Base-by-base conservation (phyloP, 495 filamentous ascomycete species). In the Lasiosphaeria hispida region DNA sequence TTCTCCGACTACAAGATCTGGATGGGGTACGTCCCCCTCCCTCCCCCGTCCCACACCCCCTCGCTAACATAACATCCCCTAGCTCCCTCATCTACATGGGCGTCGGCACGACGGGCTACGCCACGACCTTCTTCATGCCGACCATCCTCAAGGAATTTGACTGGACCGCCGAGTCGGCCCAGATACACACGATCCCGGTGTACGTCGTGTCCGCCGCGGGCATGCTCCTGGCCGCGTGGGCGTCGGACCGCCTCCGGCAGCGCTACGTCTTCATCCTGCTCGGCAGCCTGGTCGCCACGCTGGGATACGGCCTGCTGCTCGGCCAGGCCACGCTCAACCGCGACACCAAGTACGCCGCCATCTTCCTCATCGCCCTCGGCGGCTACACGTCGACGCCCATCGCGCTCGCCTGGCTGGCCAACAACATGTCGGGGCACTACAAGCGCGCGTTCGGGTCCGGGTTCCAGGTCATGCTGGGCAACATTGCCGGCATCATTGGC, bases 321-420 rank as follows among this genome's bases (percentile, higher is more conserved):
- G 71, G 82, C 57, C 68, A 81, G 38, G 76, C 80, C 55, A 79
- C 90, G 18, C 85, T 84, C 14, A 82, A 86, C 50, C 75, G 80
- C 44, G 86, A 96, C 63, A 84, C 85, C 10, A 92, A 96, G 64
- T 86, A 85, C 59, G 74, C 71, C 19, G 84, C 82, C 60, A 74
- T 82, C 17, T 85, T 82, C 1, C 63, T 88, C n/a, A 80, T 83
- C 56, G 83, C 87, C 71, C 68, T 76, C 38, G 87, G 86, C 2
- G 88, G 87, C 70, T 83, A 84, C 65, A 84, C 88, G 75, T 86
- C 87, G 70, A 78, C 88, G 0, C 82, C 84, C 19, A 80, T 67
- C 69, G 83, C 42, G 9, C 58, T 86, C 13, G 78, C 78, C 1
- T 87, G 84, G 85, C 74, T 85, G 8, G 14, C 63, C 8, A 75